Conservation (phyloP, 176 grass and related monocot species). For the Triticum timopheevii region DNA sequence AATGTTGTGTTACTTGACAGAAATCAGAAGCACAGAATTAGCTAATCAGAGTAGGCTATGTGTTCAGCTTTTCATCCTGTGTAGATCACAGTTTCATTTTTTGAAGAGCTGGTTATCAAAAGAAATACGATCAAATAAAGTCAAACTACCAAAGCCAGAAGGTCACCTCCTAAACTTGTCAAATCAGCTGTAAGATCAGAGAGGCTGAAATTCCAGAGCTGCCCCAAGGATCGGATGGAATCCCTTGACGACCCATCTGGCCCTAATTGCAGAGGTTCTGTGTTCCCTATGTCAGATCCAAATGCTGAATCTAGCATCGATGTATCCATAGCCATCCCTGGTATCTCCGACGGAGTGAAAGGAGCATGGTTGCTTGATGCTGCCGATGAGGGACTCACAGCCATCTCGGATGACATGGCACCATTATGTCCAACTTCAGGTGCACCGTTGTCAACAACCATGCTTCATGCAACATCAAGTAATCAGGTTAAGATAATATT, state of each 20-base stretch:
- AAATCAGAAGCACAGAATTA: background rate
- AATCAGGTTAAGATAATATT: background rate
- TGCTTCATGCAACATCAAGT: conserved; percentile 48
- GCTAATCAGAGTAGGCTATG: background rate
- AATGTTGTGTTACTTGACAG: background rate
- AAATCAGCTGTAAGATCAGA: conserved; percentile 93
- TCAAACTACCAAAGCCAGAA: conserved; percentile 14
- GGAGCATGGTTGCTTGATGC: conserved; percentile 92
- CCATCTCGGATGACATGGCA: conserved; percentile 86
- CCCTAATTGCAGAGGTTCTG: conserved; percentile 67
- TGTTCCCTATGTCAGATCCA: conserved; percentile 56
- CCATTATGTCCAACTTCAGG: conserved; percentile 41
- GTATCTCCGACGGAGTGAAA: conserved; percentile 82
- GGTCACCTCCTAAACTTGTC: conserved; percentile 85
- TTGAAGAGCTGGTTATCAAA: background rate
- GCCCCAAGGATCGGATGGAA: conserved; percentile 76
- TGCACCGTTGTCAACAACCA: conserved; percentile 58
- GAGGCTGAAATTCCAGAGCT: conserved; percentile 98
- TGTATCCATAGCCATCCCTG: conserved; percentile 79
- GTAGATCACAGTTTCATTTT: background rate
- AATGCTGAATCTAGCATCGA: conserved; percentile 73
- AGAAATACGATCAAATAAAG: background rate
- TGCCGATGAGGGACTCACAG: conserved; percentile 79
- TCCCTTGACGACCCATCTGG: conserved; percentile 79
- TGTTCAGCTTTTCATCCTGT: background rate